Conservation (phyloP, 768 basidiomycete species). For the Boletus rubropictus region DNA sequence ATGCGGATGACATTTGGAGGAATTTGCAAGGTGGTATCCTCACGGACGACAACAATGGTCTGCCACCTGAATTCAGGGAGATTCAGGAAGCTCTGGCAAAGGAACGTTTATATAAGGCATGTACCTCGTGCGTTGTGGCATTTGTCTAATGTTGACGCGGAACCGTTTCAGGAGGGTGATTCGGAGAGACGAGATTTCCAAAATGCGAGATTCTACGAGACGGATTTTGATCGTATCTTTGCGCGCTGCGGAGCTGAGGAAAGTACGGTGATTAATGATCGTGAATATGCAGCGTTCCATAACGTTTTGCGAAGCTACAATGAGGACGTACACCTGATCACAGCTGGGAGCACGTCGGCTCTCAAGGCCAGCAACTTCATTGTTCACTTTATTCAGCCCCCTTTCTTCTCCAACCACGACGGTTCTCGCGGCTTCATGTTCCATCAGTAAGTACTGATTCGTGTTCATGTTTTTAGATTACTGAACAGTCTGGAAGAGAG, state of each 20-base stretch:
- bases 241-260: rapidly evolving
- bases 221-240: background rate
- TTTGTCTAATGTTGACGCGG: background rate
- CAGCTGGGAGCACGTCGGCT: background rate
- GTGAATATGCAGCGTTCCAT: background rate
- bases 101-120: background rate
- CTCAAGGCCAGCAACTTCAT: constrained; percentile 7
- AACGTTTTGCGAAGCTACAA: background rate
- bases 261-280: background rate
- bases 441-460: background rate
- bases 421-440: background rate
- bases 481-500: background rate
- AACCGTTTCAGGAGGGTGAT: background rate
- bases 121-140: background rate
- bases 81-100: background rate
- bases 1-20: background rate
- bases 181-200: background rate
- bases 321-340: background rate
- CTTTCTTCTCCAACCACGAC: constrained; percentile 1
- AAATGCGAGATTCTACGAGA: background rate
- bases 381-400: constrained; percentile 8
- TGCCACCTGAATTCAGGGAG: background rate
- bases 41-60: background rate
- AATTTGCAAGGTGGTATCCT: background rate
- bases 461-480: too few relatives aligned